Evolutionary conservation across 805 yeast species (phyloP), one percentile per base, ranked within the genome.

Genomic region (Ascoidea asiatica): DNA sequence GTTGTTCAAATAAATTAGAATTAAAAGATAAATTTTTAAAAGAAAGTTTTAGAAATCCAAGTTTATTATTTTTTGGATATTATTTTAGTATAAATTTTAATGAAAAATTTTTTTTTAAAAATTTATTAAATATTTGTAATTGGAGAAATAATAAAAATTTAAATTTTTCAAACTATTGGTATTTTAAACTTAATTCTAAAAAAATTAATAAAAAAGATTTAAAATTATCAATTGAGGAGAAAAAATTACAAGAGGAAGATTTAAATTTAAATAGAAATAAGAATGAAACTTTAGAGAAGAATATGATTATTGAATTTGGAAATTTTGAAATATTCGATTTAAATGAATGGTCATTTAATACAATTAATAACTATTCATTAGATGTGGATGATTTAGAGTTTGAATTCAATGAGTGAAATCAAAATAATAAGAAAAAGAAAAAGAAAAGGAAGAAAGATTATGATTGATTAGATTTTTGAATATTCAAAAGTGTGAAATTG

Each of bases 311-410:
- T 19, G 52, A 47, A 20, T 33, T 43, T 13, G 29, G 42, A 1
- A 43, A 44, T 36, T 49, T 41, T 42, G 48, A 49, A 37, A 40
- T 49, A 8, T 49, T 49, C 35, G 46, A 49, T 43, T 48, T 46
- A 2, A 17, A 33, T 5, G 43, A 35, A 17, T 49, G 52, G 52
- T 33, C 33, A 6, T 46, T 45, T 19, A 37, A 42, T 21, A 21
- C 39, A 19, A 20, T 47, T n/a, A 11, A 21, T 19, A 43, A 49
- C 18, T 47, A 44, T 37, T 44, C 43, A 19, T 44, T 49, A 17
- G 50, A 47, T 11, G 15, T 29, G 8, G 35, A 29, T 29, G 35
- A 29, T 8, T 11, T 29, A 11, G 35, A 29, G 15, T 11, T 8
- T 15, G 35, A 29, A 29, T 29, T 29, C 15, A 8, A 29, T 29